A percentile compares a stretch with the other conserved stretches of the same genome.
Conservation (phyloP, 2,329 filamentous ascomycete genomes). For the Ceratocystis smalleyi region DNA sequence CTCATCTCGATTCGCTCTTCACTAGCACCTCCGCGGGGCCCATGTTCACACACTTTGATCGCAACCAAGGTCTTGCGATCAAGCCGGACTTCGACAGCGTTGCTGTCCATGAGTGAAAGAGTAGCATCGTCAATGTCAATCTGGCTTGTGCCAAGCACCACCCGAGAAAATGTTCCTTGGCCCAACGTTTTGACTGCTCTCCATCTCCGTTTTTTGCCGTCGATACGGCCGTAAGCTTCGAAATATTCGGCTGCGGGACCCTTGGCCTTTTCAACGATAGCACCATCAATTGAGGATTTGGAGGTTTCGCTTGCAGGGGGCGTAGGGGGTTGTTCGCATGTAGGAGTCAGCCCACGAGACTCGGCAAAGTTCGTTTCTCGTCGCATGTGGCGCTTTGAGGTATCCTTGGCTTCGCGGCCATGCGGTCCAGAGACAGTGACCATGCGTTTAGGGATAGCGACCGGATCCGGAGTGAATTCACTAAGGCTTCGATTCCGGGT, state of each 20-base stretch:
- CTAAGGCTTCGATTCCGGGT: slow-evolving; percentile 69
- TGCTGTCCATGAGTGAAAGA: slow-evolving; percentile 20
- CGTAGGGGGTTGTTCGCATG: slow-evolving; percentile 52
- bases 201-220: slow-evolving; percentile 61
- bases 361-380: slow-evolving; percentile 70
- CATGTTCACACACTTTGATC: slow-evolving; percentile 89
- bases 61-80: slow-evolving; percentile 73
- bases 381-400: slow-evolving; percentile 36
- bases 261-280: slow-evolving; percentile 27
- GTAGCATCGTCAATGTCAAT: slow-evolving; percentile 34
- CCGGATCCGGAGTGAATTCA: slow-evolving; percentile 65
- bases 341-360: slow-evolving; percentile 53
- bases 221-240: slow-evolving; percentile 48
- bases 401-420: slow-evolving; percentile 25
- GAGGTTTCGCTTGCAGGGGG: slow-evolving; percentile 68
- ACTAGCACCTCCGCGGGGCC: slow-evolving; percentile 80
- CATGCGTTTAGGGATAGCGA: slow-evolving; percentile 53
- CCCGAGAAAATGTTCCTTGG: slow-evolving; percentile 88
- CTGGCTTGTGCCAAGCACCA: slow-evolving; percentile 78
- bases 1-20: slow-evolving; percentile 88
- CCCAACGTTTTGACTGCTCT: slow-evolving; percentile 66
- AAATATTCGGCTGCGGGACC: slow-evolving; percentile 45
- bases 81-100: slow-evolving; percentile 22
- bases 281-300: slow-evolving; percentile 26
- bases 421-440: slow-evolving; percentile 56